These are phyloP conservation scores for Russula sp. DNA, from an alignment of 768 basidiomycete species.

Conservation along the genomic window DNA sequence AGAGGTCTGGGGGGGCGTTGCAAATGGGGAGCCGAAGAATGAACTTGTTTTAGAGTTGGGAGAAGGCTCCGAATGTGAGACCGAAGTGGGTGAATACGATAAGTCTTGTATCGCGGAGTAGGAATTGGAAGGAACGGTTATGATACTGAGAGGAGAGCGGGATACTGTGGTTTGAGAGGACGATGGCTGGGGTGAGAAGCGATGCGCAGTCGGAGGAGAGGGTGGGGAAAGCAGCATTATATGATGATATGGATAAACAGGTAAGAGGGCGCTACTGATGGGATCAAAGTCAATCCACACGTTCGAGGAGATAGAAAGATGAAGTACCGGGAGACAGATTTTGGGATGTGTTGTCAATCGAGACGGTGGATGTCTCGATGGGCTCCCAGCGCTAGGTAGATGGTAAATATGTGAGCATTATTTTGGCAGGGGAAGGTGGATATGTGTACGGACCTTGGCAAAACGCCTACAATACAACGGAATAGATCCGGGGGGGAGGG, in stretches of 20 bases:
- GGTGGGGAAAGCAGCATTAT: slow-evolving; percentile 21
- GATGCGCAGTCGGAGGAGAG: slow-evolving; percentile 9
- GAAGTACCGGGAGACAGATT: not conserved
- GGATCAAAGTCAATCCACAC: not conserved
- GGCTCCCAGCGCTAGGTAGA: not conserved
- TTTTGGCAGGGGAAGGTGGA: not conserved
- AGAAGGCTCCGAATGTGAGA: slow-evolving; percentile 5
- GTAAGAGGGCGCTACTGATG: not conserved
- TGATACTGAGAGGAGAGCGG: slow-evolving; percentile 6
- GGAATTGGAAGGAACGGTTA: not conserved
- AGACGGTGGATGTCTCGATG: not conserved
- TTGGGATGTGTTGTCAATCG: not conserved
- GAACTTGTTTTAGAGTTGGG: slow-evolving; percentile 19
- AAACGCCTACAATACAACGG: slow-evolving; percentile 6
- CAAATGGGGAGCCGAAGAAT: slow-evolving; percentile 17
- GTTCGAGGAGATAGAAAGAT: not conserved
- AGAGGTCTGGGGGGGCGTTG: slow-evolving; percentile 1
- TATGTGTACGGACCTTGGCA: not conserved
- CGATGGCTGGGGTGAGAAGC: slow-evolving; percentile 7
- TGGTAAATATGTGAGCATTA: not conserved
- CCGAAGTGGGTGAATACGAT: slow-evolving; percentile 8
- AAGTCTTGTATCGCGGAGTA: slow-evolving; percentile 3
- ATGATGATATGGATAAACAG: slow-evolving; percentile 1
- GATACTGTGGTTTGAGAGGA: not conserved
- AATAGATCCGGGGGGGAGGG: not conserved